Evolutionary conservation across 1,284 basidiomycete genomes (phyloP).

Genomic region (Blastosporella zonata): DNA sequence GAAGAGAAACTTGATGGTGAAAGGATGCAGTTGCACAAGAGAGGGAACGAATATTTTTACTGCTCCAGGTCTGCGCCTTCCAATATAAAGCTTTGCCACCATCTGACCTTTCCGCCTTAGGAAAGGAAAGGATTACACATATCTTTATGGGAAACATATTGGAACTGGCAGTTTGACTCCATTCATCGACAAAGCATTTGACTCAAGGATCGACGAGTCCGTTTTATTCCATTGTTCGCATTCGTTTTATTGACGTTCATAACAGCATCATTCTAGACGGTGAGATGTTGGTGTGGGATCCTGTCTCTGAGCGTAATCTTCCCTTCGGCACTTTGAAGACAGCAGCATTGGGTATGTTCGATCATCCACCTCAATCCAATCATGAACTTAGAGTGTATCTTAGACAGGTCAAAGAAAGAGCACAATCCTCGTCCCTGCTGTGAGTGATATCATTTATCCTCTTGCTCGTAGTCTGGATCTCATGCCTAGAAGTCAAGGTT

Average conservation of each 20-base stretch:
- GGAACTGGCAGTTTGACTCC: conserved; percentile 85
- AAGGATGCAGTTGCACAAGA: conserved; percentile 90
- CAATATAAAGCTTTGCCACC: neutral
- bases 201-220: conserved; percentile 75
- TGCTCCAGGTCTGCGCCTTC: conserved; percentile 69
- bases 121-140: conserved; percentile 92
- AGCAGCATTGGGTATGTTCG: conserved; percentile 68
- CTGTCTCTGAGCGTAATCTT: conserved; percentile 77
- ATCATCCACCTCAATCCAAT: neutral
- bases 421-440: conserved; percentile 84
- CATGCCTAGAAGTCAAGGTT: conserved; percentile 70
- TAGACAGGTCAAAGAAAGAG: conserved; percentile 70
- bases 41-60: conserved; percentile 86
- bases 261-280: conserved; percentile 87
- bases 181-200: conserved; percentile 73
- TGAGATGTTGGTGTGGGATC: conserved; percentile 97
- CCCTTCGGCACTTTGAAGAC: conserved; percentile 93
- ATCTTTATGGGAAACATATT: conserved; percentile 83
- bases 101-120: conserved; percentile 35
- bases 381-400: neutral
- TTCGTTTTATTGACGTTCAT: neutral
- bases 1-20: conserved; percentile 97
- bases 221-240: conserved; percentile 26
- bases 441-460: conserved; percentile 39
- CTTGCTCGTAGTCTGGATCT: neutral